These are phyloP conservation scores for Lepiota brunneoincarnata DNA, from an alignment of 768 basidiomycete genomes.

Conservation along the genomic window DNA sequence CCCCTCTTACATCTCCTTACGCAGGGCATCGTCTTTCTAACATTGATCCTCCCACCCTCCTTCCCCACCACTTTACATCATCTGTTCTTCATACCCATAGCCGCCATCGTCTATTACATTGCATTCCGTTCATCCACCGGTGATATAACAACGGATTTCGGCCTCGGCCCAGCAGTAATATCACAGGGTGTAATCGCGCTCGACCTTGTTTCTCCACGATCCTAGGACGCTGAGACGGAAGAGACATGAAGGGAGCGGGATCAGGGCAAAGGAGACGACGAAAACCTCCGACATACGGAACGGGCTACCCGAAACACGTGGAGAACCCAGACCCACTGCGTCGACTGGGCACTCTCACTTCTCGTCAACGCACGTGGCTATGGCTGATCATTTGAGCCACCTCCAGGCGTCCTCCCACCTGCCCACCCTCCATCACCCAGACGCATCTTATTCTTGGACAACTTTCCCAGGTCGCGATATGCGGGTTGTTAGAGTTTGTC, in stretches of 20 bases:
- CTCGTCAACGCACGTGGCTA: conserved; percentile 2
- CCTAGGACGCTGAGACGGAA: not conserved
- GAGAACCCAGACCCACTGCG: not conserved
- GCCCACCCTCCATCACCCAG: no score
- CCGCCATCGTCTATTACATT: not conserved
- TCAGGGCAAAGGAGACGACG: not conserved
- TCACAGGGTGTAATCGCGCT: no score
- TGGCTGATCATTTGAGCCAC: not conserved
- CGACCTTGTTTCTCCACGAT: conserved; percentile 3
- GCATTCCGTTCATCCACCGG: not conserved
- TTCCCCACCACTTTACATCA: not conserved
- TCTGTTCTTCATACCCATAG: conserved; percentile 1
- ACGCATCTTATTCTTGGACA: no score
- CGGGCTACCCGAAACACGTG: no score
- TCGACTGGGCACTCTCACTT: not conserved
- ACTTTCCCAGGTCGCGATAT: no score
- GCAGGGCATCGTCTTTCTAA: not conserved
- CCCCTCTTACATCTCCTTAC: not conserved
- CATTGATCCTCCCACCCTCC: not conserved
- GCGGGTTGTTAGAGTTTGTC: no score
- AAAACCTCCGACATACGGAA: no score
- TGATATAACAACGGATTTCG: no score
- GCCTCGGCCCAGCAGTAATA: not conserved
- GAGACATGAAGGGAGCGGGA: not conserved
- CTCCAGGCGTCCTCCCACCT: conserved; percentile 1